Evolutionary conservation across 176 grass and related monocot genomes (phyloP), one percentile per base, ranked within the genome.

Genomic region (Echinochloa phyllopogon): DNA sequence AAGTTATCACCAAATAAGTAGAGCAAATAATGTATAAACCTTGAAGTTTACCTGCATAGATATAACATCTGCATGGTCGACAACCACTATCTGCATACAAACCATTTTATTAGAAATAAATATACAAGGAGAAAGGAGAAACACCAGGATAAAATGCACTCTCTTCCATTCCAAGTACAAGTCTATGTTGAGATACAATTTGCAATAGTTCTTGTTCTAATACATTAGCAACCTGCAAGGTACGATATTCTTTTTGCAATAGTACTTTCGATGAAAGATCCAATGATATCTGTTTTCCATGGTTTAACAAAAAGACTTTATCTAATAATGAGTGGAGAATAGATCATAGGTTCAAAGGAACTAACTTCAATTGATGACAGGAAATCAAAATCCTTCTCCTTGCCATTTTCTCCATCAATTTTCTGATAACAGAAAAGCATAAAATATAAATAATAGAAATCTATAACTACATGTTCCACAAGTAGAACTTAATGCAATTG

Each of bases 51-150:
- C 93, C 91, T 98, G 96, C 96, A 98, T 95, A 85, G 77, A 53
- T 80, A 98, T 93, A 76, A 98, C 96, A 83, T 98, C 96, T 11
- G 91, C 87, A 18, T 98, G 93, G 90, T 95, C 96, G 72, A 95
- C 78, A 3, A 98, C 89, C 62, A 93, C 75, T 56, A 98, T 86
- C 96, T 98, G 91, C 77, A 85, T 71, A 45, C 59, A 82, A 53
- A 88, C 20, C 3, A 52, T 45, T 48, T 38, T 66, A 47, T 38
- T 66, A 47, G 40, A 11, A 84, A 43, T 73, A 66, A 39, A 27
- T 71, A 72, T 67, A 38, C 20, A 29, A 36, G 62, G 29, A 67
- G 15, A 58, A 76, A 73, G 5, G 51, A 79, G 24, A 65, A 89
- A n/a, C 33, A 57, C 12, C 5, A 53, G 13, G 41, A 69, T 0